Evolutionary conservation across 306 rosid genomes (phyloP).

Genomic region (Malus fusca): DNA sequence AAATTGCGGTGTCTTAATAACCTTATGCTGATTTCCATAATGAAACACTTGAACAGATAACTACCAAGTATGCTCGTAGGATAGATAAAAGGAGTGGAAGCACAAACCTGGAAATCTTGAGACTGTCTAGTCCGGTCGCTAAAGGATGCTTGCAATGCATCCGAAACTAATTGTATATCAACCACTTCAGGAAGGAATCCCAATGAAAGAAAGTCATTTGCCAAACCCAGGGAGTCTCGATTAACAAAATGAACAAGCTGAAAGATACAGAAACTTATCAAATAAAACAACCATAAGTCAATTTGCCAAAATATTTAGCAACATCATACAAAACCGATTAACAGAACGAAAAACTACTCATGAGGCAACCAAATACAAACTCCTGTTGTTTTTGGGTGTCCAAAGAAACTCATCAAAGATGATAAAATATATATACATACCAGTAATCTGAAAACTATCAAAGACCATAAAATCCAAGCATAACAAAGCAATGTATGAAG

Average conservation of each 20-base stretch:
- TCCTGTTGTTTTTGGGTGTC: background rate
- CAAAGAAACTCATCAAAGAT: background rate
- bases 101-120: conserved; percentile 87
- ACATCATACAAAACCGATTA: background rate
- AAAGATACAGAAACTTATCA: conserved; percentile 36
- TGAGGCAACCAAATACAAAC: background rate
- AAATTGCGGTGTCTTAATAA: too few species aligned
- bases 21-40: background rate
- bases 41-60: background rate
- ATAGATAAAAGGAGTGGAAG: background rate
- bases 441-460: background rate
- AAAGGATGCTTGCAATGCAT: conserved; percentile 63
- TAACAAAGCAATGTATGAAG: background rate
- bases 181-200: conserved; percentile 93
- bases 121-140: conserved; percentile 44
- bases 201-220: conserved; percentile 91
- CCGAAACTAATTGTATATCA: conserved; percentile 59
- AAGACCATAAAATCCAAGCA: background rate
- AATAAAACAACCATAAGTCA: conserved; percentile 5
- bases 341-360: background rate
- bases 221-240: conserved; percentile 94
- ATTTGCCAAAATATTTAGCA: conserved; percentile 3
- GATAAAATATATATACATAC: background rate
- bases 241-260: conserved; percentile 99
- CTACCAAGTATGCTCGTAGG: background rate